A percentile compares a stretch with the other conserved stretches of the same genome.
phyloP scores from a whole-genome alignment of 2,329 filamentous ascomycete species.

The Pestalotiopsis sp. region DNA sequence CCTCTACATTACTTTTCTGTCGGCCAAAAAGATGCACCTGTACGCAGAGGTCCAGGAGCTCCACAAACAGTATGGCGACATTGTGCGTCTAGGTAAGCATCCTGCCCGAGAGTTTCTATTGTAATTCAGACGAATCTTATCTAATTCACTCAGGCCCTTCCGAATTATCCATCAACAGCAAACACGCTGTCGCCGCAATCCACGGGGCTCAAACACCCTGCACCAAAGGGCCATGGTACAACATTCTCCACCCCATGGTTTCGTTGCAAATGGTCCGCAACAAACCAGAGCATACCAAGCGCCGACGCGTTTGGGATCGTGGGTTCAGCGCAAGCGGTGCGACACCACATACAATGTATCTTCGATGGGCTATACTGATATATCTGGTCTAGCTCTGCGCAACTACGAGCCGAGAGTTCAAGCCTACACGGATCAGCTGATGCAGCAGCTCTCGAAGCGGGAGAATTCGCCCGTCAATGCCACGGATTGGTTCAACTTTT shows the following conservation, averaged over 20 bases:
- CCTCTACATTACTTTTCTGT: neutral
- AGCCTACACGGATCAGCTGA: constrained; percentile 20
- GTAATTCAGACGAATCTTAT: neutral
- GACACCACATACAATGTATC: neutral
- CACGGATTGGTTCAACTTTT: constrained; percentile 30
- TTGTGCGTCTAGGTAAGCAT: constrained; percentile 38
- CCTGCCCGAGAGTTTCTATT: neutral
- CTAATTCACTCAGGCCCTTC: neutral
- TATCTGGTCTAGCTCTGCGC: constrained; percentile 15
- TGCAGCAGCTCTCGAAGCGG: constrained; percentile 16
- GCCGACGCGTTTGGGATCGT: constrained; percentile 1
- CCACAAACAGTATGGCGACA: constrained; percentile 33
- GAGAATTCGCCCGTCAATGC: constrained; percentile 19
- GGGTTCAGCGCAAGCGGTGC: neutral
- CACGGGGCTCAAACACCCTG: neutral
- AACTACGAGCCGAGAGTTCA: constrained; percentile 25
- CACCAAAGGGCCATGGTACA: constrained; percentile 5
- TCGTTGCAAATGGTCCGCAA: neutral
- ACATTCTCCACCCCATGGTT: constrained; percentile 1
- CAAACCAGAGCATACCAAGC: neutral
- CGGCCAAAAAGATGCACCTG: constrained; percentile 3
- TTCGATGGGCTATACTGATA: neutral
- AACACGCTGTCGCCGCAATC: neutral
- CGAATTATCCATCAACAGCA: neutral
- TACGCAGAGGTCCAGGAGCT: constrained; percentile 17